Evolutionary conservation across 1,284 basidiomycete species (phyloP).

Genomic region (Afroboletus lepidellus): DNA sequence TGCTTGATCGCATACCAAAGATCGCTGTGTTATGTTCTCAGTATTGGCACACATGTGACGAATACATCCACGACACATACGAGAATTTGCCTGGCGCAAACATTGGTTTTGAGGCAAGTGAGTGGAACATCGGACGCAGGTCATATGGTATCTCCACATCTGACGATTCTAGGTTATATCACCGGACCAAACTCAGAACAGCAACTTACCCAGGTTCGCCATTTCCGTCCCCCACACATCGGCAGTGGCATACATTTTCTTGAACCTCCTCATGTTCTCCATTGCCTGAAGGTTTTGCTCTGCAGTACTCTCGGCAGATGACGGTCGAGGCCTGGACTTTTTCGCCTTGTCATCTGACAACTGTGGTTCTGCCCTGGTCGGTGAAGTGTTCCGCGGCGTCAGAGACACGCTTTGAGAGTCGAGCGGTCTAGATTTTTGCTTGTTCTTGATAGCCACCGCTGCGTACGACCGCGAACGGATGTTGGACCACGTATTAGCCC

Average conservation of each 20-base stretch:
- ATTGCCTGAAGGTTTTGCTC: slow-evolving; percentile 43
- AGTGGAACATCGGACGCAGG: slow-evolving; percentile 21
- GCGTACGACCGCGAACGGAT: slow-evolving; percentile 21
- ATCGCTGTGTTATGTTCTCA: slow-evolving; percentile 17
- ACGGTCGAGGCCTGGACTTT: slow-evolving; percentile 3
- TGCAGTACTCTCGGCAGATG: slow-evolving; percentile 26
- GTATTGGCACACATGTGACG: slow-evolving; percentile 10
- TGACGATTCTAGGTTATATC: not conserved
- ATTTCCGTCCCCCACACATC: slow-evolving; percentile 53
- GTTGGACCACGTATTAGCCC: not conserved
- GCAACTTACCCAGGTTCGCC: slow-evolving; percentile 48
- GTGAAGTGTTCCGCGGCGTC: not conserved
- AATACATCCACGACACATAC: slow-evolving; percentile 19
- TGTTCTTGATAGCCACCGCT: slow-evolving; percentile 17
- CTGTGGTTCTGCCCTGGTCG: slow-evolving; percentile 10
- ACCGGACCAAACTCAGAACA: not conserved
- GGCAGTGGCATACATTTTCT: slow-evolving; percentile 32
- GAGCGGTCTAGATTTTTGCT: slow-evolving; percentile 5
- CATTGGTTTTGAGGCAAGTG: slow-evolving; percentile 15
- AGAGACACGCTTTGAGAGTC: slow-evolving; percentile 2
- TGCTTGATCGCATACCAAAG: slow-evolving; percentile 34
- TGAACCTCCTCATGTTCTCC: slow-evolving; percentile 40
- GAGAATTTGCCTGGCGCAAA: slow-evolving; percentile 25
- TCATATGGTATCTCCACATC: slow-evolving; percentile 36
- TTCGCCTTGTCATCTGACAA: slow-evolving; percentile 3